Evolutionary conservation across 2,329 filamentous ascomycete genomes (phyloP), one percentile per base, ranked within the genome.

Genomic region (Akanthomyces uredinophilus): DNA sequence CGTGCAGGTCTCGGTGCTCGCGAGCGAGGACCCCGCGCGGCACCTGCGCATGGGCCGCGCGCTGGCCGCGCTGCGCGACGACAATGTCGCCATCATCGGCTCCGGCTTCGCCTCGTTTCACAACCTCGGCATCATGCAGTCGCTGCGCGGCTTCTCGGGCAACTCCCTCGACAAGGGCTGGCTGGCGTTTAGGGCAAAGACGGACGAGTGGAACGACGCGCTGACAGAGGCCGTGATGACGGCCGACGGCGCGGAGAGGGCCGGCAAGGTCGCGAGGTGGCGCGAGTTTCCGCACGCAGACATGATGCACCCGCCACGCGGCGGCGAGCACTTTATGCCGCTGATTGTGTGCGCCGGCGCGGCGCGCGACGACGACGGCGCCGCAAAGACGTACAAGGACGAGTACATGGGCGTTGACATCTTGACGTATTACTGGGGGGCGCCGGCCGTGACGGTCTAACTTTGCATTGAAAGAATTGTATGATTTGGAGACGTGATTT

Each of bases 51-150:
- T 86, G 74, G 84, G 84, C 37, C 75, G 73, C 24, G 84, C 84
- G 1, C 78, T 87, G 13, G 69, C 71, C 14, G 67, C 68, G 10
- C 78, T 87, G 53, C 81, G 83, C 16, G 73, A 75, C 43, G 72
- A 77, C 32, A 83, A 83, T 70, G 74, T 87, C n/a, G 83, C 83
- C 66, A 77, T 87, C 61, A 67, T 86, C 46, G 84, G 84, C n/a
- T 85, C 82, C 0, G 84, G 84, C 27, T 86, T 86, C 66, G 82
- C 84, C 1, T 82, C 80, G 3, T 75, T 86, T 61, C 84, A 86
- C 70, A 85, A 86, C 68, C 67, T 85, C 10, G 71, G 74, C 27
- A 66, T 76, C 35, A 80, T 85, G 78, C 75, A 79, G 32, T 61
- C 66, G 49, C 66, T 79, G 29, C 59, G 59, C 50, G 59, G 50